Evolutionary conservation across 2,329 filamentous ascomycete genomes (phyloP).

Genomic region (Hypoxylon sp.): DNA sequence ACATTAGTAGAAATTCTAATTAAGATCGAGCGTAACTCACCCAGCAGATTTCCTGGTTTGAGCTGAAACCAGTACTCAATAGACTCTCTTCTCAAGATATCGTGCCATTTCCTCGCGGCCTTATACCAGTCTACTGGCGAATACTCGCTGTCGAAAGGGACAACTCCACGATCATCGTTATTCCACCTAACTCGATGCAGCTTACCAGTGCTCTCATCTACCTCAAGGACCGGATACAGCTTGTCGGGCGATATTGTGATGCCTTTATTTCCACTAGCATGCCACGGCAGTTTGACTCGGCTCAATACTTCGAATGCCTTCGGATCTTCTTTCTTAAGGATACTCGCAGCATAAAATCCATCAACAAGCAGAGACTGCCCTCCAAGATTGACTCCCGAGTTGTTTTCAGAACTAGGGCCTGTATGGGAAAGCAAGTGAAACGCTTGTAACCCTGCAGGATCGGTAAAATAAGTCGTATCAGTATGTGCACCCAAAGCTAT

Average conservation of each 20-base stretch:
- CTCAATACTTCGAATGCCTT: conserved; percentile 72
- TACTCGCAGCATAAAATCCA: conserved; percentile 80
- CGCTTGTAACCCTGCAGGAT: conserved; percentile 90
- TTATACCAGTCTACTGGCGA: conserved; percentile 79
- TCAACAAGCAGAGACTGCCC: conserved; percentile 89
- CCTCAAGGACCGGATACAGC: conserved; percentile 79
- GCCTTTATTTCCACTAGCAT: conserved; percentile 91
- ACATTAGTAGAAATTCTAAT: conserved; percentile 38
- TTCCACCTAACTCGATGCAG: conserved; percentile 87
- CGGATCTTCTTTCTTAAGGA: conserved; percentile 69
- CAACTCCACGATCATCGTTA: conserved; percentile 85
- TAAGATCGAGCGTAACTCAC: conserved; percentile 65
- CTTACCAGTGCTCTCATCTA: conserved; percentile 59
- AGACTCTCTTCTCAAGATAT: conserved; percentile 74
- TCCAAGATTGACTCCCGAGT: conserved; percentile 62
- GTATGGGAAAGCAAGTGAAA: conserved; percentile 90
- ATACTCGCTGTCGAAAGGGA: conserved; percentile 67
- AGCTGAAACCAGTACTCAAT: conserved; percentile 87
- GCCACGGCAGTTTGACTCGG: conserved; percentile 75
- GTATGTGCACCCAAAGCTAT: conserved; percentile 88
- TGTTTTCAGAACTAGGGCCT: conserved; percentile 46
- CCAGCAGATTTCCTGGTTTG: conserved; percentile 80
- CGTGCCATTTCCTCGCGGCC: conserved; percentile 82
- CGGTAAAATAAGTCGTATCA: conserved; percentile 95
- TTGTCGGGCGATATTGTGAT: conserved; percentile 82